A percentile compares a stretch with the other conserved stretches of the same genome.
Evolutionary conservation across 2,329 filamentous ascomycete genomes (phyloP).

Genomic region (Aureobasidium sp.): DNA sequence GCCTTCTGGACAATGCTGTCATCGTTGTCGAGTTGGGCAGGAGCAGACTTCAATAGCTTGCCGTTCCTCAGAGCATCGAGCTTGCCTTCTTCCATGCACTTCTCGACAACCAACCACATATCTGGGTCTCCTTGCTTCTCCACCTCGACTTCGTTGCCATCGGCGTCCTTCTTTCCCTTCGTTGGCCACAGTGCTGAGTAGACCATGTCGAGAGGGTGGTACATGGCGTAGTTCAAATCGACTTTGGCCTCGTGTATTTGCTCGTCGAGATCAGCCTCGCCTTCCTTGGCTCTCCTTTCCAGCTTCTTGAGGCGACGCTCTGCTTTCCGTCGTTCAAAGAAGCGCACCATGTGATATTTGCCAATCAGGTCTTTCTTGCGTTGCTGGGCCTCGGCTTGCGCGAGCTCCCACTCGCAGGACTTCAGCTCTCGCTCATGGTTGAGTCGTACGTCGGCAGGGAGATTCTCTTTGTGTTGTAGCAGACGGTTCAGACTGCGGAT

Average conservation of each 20-base stretch:
- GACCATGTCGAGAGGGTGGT: slow-evolving; percentile 61
- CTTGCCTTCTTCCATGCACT: slow-evolving; percentile 53
- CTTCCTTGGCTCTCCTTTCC: slow-evolving; percentile 47
- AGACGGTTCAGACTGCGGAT: slow-evolving; percentile 62
- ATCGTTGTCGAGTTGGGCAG: slow-evolving; percentile 17
- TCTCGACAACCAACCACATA: slow-evolving; percentile 64
- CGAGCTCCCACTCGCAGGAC: slow-evolving; percentile 58
- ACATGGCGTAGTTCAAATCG: slow-evolving; percentile 67
- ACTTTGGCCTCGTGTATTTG: slow-evolving; percentile 51
- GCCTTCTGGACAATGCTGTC: slow-evolving; percentile 3
- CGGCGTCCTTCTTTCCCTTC: slow-evolving; percentile 27
- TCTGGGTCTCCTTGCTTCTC: slow-evolving; percentile 40
- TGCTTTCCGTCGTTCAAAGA: slow-evolving; percentile 72
- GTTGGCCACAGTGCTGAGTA: slow-evolving; percentile 54
- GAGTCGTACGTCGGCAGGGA: slow-evolving; percentile 60
- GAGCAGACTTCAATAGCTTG: slow-evolving; percentile 23
- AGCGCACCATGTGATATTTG: slow-evolving; percentile 76
- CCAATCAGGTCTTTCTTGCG: slow-evolving; percentile 62
- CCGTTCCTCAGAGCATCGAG: slow-evolving; percentile 53
- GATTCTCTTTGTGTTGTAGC: slow-evolving; percentile 50
- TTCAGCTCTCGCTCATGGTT: slow-evolving; percentile 67
- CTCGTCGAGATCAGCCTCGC: slow-evolving; percentile 34
- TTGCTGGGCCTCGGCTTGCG: slow-evolving; percentile 52
- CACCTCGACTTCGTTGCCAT: slow-evolving; percentile 28
- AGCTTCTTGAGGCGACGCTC: slow-evolving; percentile 57